A percentile compares a stretch with the other conserved stretches of the same genome.
phyloP scores from a whole-genome alignment of 2,329 filamentous ascomycete species.

The Fusarium napiforme region DNA sequence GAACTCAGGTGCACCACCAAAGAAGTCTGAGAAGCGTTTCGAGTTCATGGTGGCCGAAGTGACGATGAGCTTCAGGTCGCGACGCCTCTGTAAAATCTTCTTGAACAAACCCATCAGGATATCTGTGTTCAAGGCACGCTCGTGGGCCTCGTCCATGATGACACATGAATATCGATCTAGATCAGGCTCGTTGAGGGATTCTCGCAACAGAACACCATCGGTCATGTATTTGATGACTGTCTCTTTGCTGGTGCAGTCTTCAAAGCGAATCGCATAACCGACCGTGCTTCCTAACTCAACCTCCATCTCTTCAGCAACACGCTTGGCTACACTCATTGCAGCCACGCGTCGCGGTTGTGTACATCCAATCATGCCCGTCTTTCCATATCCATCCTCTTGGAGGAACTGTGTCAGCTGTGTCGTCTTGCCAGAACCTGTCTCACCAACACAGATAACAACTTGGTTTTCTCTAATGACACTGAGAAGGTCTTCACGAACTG shows the following conservation, averaged over 20 bases:
- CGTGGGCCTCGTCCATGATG: slow-evolving; percentile 99
- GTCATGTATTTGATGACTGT: slow-evolving; percentile 99
- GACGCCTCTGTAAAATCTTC: slow-evolving; percentile 88
- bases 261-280: slow-evolving; percentile 97
- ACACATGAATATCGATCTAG: slow-evolving; percentile 97
- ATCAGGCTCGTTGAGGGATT: slow-evolving; percentile 91
- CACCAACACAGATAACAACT: slow-evolving; percentile 94
- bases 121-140: slow-evolving; percentile 94
- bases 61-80: slow-evolving; percentile 95
- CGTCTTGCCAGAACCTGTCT: slow-evolving; percentile 97
- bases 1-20: slow-evolving; percentile 94
- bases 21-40: slow-evolving; percentile 95
- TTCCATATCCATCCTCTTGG: slow-evolving; percentile 93
- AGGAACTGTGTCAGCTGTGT: slow-evolving; percentile 97
- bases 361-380: slow-evolving; percentile 90
- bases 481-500: slow-evolving; percentile 91
- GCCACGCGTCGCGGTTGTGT: slow-evolving; percentile 96
- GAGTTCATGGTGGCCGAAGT: slow-evolving; percentile 99
- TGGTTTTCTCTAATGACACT: slow-evolving; percentile 96
- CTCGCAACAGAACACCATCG: slow-evolving; percentile 91
- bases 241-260: slow-evolving; percentile 96
- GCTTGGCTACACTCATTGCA: slow-evolving; percentile 98
- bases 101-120: slow-evolving; percentile 98
- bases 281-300: slow-evolving; percentile 87
- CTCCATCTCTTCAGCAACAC: slow-evolving; percentile 98